Evolutionary conservation across 2,329 filamentous ascomycete genomes (phyloP).

Genomic region (Corinectria fuckeliana): DNA sequence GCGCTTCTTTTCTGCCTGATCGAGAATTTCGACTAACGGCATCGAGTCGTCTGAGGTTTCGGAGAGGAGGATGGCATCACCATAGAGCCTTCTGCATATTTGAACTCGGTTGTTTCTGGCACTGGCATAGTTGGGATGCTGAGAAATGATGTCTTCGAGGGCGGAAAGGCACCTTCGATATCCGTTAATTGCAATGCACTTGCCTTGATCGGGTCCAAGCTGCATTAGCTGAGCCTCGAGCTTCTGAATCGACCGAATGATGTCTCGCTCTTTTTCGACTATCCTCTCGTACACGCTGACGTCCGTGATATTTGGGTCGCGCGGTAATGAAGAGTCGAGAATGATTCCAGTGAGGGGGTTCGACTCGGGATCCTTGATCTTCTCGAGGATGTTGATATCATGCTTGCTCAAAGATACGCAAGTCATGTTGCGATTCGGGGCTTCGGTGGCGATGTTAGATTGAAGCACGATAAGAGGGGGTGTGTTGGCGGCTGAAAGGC

Average conservation of each 20-base stretch:
- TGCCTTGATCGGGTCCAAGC: conserved; percentile 44
- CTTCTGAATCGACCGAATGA: conserved; percentile 61
- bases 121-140: conserved; percentile 71
- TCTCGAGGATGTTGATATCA: conserved; percentile 68
- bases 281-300: conserved; percentile 56
- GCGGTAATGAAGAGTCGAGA: conserved; percentile 60
- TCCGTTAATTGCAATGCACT: conserved; percentile 47
- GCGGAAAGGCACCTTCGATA: conserved; percentile 56
- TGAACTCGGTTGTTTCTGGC: conserved; percentile 79
- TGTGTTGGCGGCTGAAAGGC: neutral
- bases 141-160: conserved; percentile 62
- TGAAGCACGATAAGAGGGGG: neutral
- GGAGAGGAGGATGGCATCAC: conserved; percentile 62
- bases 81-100: conserved; percentile 65
- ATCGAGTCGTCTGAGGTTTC: conserved; percentile 45
- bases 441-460: conserved; percentile 16
- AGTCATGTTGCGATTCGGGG: conserved; percentile 50
- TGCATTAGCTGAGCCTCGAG: conserved; percentile 60
- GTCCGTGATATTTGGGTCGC: conserved; percentile 64
- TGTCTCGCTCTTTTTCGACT: conserved; percentile 57
- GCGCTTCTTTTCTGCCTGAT: conserved; percentile 45
- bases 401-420: conserved; percentile 58
- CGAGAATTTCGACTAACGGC: conserved; percentile 50
- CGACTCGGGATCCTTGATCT: conserved; percentile 71
- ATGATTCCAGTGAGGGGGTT: conserved; percentile 61